These are phyloP conservation scores for Trichaptum fuscoviolaceum DNA, from an alignment of 768 basidiomycete genomes.

Conservation along the genomic window DNA sequence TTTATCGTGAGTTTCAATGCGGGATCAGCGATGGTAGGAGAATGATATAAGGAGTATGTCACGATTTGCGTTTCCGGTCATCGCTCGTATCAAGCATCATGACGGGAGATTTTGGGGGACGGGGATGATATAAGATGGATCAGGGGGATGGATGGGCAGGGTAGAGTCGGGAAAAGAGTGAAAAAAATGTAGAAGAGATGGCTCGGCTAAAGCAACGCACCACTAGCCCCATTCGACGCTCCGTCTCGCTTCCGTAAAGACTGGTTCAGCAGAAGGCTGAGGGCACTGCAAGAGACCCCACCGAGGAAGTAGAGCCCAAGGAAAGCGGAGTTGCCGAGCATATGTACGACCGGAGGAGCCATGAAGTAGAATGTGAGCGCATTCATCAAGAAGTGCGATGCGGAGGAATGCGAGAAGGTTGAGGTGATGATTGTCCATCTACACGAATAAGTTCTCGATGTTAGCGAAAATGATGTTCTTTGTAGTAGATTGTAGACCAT, in stretches of 20 bases:
- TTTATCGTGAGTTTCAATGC: constrained; percentile 1
- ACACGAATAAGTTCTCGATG: too few species aligned
- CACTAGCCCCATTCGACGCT: constrained; percentile 66
- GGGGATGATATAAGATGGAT: not conserved
- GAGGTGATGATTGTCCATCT: constrained; percentile 76
- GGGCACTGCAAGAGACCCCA: constrained; percentile 38
- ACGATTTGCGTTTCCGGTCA: not conserved
- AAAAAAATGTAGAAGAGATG: too few species aligned
- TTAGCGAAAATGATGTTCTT: not conserved
- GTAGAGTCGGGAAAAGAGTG: constrained; percentile 1
- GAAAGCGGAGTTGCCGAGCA: constrained; percentile 65
- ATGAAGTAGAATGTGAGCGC: constrained; percentile 77
- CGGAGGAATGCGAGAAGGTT: constrained; percentile 62
- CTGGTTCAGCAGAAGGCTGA: constrained; percentile 44
- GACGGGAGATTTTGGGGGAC: too few species aligned
- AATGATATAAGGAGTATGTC: not conserved
- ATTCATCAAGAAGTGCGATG: constrained; percentile 67
- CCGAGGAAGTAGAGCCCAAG: constrained; percentile 62
- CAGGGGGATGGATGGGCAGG: not conserved
- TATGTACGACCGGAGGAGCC: constrained; percentile 54
- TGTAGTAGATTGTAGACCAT: not conserved
- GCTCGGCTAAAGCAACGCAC: constrained; percentile 39
- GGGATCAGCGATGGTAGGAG: too few species aligned
- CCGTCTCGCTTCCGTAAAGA: constrained; percentile 23
- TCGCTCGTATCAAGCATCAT: not conserved